These are phyloP conservation scores for Cyamopsis tetragonoloba DNA, from an alignment of 306 rosid genomes.

Conservation along the genomic window DNA sequence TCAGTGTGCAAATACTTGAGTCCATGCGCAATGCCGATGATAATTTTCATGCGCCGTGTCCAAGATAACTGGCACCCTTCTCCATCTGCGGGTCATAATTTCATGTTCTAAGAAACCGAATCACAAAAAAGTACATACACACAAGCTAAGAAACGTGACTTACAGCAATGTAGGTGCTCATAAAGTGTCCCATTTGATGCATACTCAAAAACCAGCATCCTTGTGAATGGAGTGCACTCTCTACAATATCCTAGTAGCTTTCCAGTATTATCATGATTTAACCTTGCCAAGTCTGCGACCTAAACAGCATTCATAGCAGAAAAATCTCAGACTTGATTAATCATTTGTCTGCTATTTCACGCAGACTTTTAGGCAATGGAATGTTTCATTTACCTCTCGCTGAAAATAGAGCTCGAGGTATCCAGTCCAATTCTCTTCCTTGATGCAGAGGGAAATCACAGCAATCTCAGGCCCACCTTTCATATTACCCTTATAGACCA, in stretches of 20 bases:
- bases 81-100: slow-evolving; percentile 49
- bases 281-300: slow-evolving; percentile 89
- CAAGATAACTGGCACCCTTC: slow-evolving; percentile 86
- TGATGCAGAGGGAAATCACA: slow-evolving; percentile 85
- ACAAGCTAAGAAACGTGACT: slow-evolving; percentile 32
- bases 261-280: slow-evolving; percentile 71
- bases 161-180: slow-evolving; percentile 91
- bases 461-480: slow-evolving; percentile 98
- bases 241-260: slow-evolving; percentile 84
- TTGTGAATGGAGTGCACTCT: slow-evolving; percentile 81
- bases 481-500: slow-evolving; percentile 90
- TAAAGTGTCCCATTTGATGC: slow-evolving; percentile 93
- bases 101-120: slow-evolving; percentile 24
- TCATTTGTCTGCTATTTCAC: not conserved
- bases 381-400: slow-evolving; percentile 64
- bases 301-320: slow-evolving; percentile 29
- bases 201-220: slow-evolving; percentile 95
- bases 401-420: slow-evolving; percentile 87
- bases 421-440: slow-evolving; percentile 87
- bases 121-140: not conserved
- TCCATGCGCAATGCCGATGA: slow-evolving; percentile 84
- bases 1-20: slow-evolving; percentile 85
- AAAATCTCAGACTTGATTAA: not conserved
- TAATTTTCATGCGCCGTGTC: slow-evolving; percentile 89
- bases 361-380: not conserved